Conservation (phyloP, 768 basidiomycete genomes). For the Lentinus brumalis region DNA sequence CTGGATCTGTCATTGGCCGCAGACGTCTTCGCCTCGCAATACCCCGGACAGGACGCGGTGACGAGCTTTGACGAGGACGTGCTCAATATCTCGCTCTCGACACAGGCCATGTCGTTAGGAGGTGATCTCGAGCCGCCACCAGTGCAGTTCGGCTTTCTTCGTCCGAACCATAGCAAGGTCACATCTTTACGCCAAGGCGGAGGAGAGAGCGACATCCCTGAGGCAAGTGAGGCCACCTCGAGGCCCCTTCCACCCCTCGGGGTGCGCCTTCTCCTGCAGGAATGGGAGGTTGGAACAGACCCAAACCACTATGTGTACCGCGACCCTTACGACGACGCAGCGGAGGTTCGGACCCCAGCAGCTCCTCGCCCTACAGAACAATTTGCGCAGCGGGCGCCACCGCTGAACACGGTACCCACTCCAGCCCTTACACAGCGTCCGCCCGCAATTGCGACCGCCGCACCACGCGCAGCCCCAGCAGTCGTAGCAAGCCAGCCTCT, state of each 20-base stretch:
- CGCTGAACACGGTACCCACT: not conserved
- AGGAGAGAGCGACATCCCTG: not conserved
- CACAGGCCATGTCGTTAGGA: constrained; percentile 48
- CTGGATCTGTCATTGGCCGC: constrained; percentile 63
- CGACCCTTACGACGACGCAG: constrained; percentile 51
- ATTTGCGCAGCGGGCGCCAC: not conserved
- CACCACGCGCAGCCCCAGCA: constrained; percentile 25
- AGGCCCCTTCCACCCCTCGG: constrained; percentile 41
- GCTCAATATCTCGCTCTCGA: constrained; percentile 60
- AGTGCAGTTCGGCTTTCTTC: constrained; percentile 63
- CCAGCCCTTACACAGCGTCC: constrained; percentile 38
- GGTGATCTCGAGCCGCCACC: constrained; percentile 50
- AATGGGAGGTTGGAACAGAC: constrained; percentile 64
- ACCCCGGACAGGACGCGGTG: constrained; percentile 35
- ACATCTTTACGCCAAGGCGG: constrained; percentile 27
- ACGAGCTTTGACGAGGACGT: constrained; percentile 36
- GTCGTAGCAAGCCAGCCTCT: constrained; percentile 19
- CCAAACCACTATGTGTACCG: constrained; percentile 51
- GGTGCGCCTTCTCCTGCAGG: constrained; percentile 63
- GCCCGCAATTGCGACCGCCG: constrained; percentile 36
- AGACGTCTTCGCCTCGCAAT: constrained; percentile 54
- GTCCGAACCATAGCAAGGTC: constrained; percentile 41
- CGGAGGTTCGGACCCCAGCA: not conserved
- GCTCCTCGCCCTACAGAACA: constrained; percentile 1
- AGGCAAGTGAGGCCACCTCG: not conserved